Evolutionary conservation across 495 filamentous ascomycete genomes (phyloP), one percentile per base, ranked within the genome.

Genomic region (Neurospora hispaniola): DNA sequence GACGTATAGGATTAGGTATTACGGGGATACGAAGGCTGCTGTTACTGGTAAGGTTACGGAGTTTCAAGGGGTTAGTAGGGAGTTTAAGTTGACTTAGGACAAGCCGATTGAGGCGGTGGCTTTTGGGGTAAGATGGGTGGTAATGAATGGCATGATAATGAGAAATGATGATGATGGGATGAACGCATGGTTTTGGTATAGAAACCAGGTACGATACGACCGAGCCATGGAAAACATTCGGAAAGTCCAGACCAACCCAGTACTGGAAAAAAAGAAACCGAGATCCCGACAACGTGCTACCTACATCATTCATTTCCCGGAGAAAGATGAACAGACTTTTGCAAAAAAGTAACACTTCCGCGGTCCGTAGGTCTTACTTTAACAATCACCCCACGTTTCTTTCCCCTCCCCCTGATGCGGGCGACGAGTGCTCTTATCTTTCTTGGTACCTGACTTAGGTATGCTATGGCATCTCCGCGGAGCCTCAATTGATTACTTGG

Each of bases 1-100:
- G 18, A 89, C 85, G 71, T 98, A 97, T 82, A 85, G 96, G 69
- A 83, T 96, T 48, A 88, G 85, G 82, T 98, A 99, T 78, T 93
- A 91, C 83, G 96, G 96, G 0, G 94, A 97, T 83, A 85, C 86
- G 27, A 66, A 66, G 27, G 98, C 95, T 85, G 83, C 84, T 7
- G 73, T 84, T 31, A 71, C 90, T 31, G 94, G 95, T 18, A 82
- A 75, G 38, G 88, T 97, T 62, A 86, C 83, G 68, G 80, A 85
- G 35, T 98, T 98, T 85, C 85, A 89, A 76, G 94, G 94, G 5
- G 85, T 86, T 41, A 93, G 91, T 76, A 83, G 85, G 66, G 78
- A 79, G 70, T 97, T 97, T 82, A 88, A 75, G 31, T 69, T 87
- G 66, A 73, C 75, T 8, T 86, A 74, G 54, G 7, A 38, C 14